Conservation (phyloP, 2,329 filamentous ascomycete species). For the Fusarium sulawesiense region DNA sequence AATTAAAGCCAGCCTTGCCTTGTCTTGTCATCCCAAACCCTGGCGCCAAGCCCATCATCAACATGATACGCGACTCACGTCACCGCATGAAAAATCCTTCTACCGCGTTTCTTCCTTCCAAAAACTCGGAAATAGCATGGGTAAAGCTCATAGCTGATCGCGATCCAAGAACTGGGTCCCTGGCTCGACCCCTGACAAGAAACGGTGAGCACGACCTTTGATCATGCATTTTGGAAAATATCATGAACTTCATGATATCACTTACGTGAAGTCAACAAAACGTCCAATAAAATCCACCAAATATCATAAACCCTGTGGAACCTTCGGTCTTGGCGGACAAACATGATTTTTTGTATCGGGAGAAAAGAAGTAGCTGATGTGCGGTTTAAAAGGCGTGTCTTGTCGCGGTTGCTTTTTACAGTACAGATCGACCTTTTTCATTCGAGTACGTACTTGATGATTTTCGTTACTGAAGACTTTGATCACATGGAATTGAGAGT, state of each 20-base stretch:
- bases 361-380: not conserved
- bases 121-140: not conserved
- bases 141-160: not conserved
- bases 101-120: not conserved
- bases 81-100: not conserved
- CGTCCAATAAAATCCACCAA: not conserved
- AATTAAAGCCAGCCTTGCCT: not conserved
- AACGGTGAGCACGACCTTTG: slow-evolving; percentile 23
- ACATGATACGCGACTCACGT: slow-evolving; percentile 5
- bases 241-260: slow-evolving; percentile 35
- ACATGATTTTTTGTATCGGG: too few relatives aligned
- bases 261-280: slow-evolving; percentile 32
- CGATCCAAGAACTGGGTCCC: not conserved
- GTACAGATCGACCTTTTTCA: not conserved
- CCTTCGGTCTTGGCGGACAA: slow-evolving; percentile 22
- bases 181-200: slow-evolving; percentile 19
- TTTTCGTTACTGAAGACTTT: not conserved
- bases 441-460: slow-evolving; percentile 10
- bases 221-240: slow-evolving; percentile 39
- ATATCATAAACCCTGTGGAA: slow-evolving; percentile 10
- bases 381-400: slow-evolving; percentile 5
- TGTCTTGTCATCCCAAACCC: not conserved
- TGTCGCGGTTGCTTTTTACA: not conserved
- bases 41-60: not conserved
- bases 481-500: slow-evolving; percentile 24